Evolutionary conservation across 2,329 filamentous ascomycete species (phyloP), one percentile per base, ranked within the genome.

Genomic region (Colletotrichum scovillei): DNA sequence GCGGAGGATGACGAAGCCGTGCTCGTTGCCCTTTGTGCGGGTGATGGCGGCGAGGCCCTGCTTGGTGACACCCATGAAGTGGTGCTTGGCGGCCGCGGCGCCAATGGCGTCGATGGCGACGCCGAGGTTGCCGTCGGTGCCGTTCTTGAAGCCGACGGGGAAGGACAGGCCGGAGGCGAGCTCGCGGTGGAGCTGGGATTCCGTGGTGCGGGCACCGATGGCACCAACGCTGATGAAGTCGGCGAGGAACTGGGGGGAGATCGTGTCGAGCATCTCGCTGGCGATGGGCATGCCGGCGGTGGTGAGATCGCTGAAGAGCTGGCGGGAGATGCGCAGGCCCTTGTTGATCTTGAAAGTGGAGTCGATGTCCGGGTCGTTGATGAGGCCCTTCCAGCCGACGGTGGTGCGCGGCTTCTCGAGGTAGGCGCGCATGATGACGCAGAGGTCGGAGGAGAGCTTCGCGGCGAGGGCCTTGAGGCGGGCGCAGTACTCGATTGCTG

Each of bases 61-160:
- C 89, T 99, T 99, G 38, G 97, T 99, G 63, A 99, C 97, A 84
- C 95, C 96, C 89, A 99, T 93, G 88, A 99, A 99, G 87, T 98
- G 96, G 84, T 99, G 97, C 83, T 90, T 92, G n/a, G 93, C 89
- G 71, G 92, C 92, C 1, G 93, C 94, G 35, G 94, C 92, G 73
- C 96, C 97, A 81, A 98, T 98, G 42, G 97, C 97, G 82, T 99
- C 97, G 79, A 98, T 97, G 24, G 96, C 95, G 24, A 98, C 95
- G 32, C 91, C 92, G 69, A 99, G 87, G 78, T 93, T 95, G 55
- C 97, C 97, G 80, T 99, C 97, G 28, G 97, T 99, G 75, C 97
- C 97, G 85, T 99, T 99, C 91, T 99, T 99, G 93, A 98, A 99
- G 73, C 97, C 97, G 77, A 99, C 95, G 26, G 97, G 97, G 92